Evolutionary conservation across 2,329 filamentous ascomycete species (phyloP), one percentile per base, ranked within the genome.

Genomic region (Aspergillus sp.): DNA sequence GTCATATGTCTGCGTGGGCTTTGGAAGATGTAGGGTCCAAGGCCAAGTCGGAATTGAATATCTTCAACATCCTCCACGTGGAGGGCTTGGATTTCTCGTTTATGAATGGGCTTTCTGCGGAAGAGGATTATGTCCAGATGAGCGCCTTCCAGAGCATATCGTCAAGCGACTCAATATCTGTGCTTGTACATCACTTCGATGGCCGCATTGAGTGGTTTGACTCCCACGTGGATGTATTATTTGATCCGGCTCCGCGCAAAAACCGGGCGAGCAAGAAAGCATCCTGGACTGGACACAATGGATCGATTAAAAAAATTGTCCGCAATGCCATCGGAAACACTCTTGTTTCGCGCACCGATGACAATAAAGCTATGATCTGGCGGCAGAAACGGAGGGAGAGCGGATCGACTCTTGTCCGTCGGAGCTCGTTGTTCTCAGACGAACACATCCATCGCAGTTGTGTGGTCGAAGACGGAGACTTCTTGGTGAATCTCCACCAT

Each of bases 1-100:
- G 94, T 1, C 87, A 88, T 65, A 91, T 98, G 89, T 92, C 91
- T 46, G 92, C 91, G 0, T 97, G 94, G 91, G 94, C 92, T 0
- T 78, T 99, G 57, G 93, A 98, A 73, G 93, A 94, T 69, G 85
- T 96, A 20, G 89, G 90, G 39, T 87, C 85, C 67, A 91, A 88
- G 69, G 80, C 82, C 32, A 86, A 85, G 65, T 85, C 85, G 60
- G 81, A 84, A 4, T 82, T 86, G 29, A 87, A 88, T 62, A 85
- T 94, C n/a, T 96, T 95, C 79, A 95, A 92, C 70, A 88, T 97
- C 66, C 87, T 91, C 1, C 90, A 96, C 69, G 85, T 93, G 26
- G 86, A 90, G 68, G 83, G 83, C 2, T 65, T 88, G 58, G 68
- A 77, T 47, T 72, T 81, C 49, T 74, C 73, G 5, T 76, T 80